Evolutionary conservation across 306 rosid genomes (phyloP).

Genomic region (Rosa chinensis): DNA sequence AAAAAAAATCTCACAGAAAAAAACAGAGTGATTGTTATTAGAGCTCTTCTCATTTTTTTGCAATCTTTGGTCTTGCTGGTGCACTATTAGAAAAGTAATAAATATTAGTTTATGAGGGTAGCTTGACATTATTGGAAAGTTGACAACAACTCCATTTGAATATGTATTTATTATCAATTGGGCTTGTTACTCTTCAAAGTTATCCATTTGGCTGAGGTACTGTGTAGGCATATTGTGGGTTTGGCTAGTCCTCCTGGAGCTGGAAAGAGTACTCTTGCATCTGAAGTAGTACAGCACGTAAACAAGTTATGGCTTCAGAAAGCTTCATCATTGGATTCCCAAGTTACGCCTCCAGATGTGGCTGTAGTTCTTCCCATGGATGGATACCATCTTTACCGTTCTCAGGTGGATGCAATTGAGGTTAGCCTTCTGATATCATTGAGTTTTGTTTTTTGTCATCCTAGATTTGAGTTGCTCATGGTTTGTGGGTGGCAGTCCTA

Average conservation of each 20-base stretch:
- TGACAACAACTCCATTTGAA: background rate
- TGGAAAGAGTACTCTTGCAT: constrained; percentile 80
- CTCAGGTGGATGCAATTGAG: constrained; percentile 89
- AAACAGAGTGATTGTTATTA: too few relatives aligned
- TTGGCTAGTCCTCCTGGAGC: constrained; percentile 97
- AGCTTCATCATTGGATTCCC: constrained; percentile 60
- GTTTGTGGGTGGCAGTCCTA: constrained; percentile 18
- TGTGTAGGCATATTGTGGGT: constrained; percentile 65
- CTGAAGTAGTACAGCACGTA: constrained; percentile 66
- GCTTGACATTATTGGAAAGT: too few relatives aligned
- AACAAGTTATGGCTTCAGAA: constrained; percentile 69
- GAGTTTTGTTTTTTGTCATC: constrained; percentile 10
- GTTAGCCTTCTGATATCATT: constrained; percentile 36
- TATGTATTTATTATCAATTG: background rate
- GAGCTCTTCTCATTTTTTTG: too few relatives aligned
- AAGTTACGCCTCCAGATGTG: constrained; percentile 55
- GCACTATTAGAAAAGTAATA: background rate
- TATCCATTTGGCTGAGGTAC: constrained; percentile 17
- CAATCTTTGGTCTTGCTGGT: too few relatives aligned
- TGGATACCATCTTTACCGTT: constrained; percentile 89
- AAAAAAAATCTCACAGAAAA: too few relatives aligned
- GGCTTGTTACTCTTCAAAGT: constrained; percentile 23
- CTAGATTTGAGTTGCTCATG: constrained; percentile 21
- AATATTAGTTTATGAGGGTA: too few relatives aligned
- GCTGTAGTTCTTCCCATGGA: constrained; percentile 86